These are phyloP conservation scores for Ambrosia hybrid DNA, from an alignment of 140 eudicot species.

Conservation along the genomic window DNA sequence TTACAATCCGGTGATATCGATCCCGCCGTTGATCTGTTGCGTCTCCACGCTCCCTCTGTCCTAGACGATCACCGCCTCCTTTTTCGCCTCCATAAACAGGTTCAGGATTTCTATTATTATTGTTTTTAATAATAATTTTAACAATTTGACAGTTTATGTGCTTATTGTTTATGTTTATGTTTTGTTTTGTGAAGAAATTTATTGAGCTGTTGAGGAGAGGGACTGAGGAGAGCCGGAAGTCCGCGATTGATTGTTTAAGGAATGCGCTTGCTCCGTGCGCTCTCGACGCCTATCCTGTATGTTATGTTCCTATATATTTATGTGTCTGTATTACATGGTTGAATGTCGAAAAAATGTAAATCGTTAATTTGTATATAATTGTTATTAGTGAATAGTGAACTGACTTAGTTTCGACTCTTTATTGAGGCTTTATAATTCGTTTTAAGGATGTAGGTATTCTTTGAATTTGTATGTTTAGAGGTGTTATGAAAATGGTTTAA, in stretches of 20 bases:
- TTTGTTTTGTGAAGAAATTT: conserved; percentile 57
- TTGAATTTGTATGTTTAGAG: not conserved
- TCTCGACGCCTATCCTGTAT: conserved; percentile 95
- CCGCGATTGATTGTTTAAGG: conserved; percentile 73
- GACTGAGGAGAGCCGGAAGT: conserved; percentile 65
- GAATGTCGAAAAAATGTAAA: too few relatives aligned
- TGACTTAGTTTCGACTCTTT: too few relatives aligned
- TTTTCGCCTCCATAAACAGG: conserved; percentile 93
- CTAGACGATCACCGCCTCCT: conserved; percentile 92
- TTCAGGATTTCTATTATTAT: not conserved
- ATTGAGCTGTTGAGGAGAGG: conserved; percentile 96
- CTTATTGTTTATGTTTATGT: not conserved
- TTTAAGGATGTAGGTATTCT: too few relatives aligned
- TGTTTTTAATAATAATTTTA: not conserved
- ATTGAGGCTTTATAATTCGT: too few relatives aligned
- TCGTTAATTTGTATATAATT: too few relatives aligned
- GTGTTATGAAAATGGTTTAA: too few relatives aligned
- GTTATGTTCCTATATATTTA: not conserved
- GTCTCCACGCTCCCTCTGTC: conserved; percentile 60
- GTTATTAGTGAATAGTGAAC: too few relatives aligned
- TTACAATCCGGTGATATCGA: conserved; percentile 73
- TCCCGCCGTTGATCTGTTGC: conserved; percentile 72
- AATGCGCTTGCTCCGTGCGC: conserved; percentile 95
- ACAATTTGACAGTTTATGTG: not conserved
- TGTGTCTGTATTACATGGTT: too few relatives aligned